Evolutionary conservation across 1,284 basidiomycete genomes (phyloP).

Genomic region (Trametes versicolor): DNA sequence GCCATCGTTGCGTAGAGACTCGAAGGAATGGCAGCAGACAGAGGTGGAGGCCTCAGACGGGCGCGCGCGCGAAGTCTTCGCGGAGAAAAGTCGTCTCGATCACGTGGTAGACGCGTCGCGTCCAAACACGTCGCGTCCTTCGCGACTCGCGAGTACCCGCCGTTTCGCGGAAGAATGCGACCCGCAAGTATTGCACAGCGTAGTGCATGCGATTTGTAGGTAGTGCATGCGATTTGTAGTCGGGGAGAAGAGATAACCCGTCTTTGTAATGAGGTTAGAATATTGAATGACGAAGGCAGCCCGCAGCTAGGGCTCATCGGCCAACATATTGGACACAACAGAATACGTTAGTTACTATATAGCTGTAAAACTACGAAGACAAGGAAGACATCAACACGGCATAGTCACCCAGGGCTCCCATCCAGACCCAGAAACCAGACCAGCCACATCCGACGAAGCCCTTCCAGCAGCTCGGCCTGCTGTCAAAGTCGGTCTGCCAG

Average conservation of each 20-base stretch:
- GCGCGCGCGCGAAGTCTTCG: neutral
- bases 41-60: neutral
- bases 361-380: constrained; percentile 3
- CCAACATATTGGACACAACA: neutral
- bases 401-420: constrained; percentile 87
- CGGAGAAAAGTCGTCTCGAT: constrained; percentile 27
- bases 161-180: no score
- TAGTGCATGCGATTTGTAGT: no score
- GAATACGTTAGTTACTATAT: neutral
- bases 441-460: constrained; percentile 92
- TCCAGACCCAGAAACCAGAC: constrained; percentile 91
- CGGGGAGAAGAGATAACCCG: no score
- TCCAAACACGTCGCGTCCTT: neutral
- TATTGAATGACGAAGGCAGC: no score
- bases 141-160: neutral
- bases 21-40: neutral
- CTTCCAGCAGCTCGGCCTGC: constrained; percentile 88
- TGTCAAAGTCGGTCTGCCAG: constrained; percentile 81
- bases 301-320: neutral
- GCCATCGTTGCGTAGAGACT: constrained; percentile 32
- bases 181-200: no score
- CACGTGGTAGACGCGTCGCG: constrained; percentile 33
- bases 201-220: no score
- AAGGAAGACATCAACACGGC: constrained; percentile 42
- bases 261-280: no score